Conservation (phyloP, 1,284 basidiomycete species). For the Tylopilus sp. region DNA sequence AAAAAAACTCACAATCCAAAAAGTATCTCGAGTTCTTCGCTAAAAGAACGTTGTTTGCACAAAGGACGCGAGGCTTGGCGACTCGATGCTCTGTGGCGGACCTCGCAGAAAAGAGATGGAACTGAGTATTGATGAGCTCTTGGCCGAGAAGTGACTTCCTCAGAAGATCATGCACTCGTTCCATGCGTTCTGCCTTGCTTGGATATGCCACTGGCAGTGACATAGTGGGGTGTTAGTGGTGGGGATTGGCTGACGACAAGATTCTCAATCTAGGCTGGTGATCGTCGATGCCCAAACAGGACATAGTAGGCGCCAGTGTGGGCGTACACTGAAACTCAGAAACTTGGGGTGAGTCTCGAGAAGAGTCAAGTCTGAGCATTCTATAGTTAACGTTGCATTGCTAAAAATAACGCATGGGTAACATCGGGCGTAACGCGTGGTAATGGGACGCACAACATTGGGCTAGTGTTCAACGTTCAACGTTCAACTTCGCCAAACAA, state of each 20-base stretch:
- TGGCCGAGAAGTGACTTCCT: slow-evolving; percentile 39
- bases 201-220: slow-evolving; percentile 7
- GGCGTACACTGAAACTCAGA: too few relatives aligned
- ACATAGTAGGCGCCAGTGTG: too few relatives aligned
- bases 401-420: too few relatives aligned
- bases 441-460: too few relatives aligned
- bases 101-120: slow-evolving; percentile 40
- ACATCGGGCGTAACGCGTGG: too few relatives aligned
- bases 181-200: slow-evolving; percentile 14
- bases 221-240: not conserved
- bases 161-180: slow-evolving; percentile 36
- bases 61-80: slow-evolving; percentile 31
- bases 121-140: slow-evolving; percentile 41
- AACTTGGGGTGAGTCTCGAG: too few relatives aligned
- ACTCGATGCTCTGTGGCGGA: slow-evolving; percentile 21
- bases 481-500: too few relatives aligned
- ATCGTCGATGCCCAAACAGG: too few relatives aligned
- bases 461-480: too few relatives aligned
- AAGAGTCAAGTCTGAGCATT: too few relatives aligned
- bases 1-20: slow-evolving; percentile 24
- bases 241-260: not conserved
- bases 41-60: slow-evolving; percentile 35
- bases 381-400: too few relatives aligned
- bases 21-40: slow-evolving; percentile 38
- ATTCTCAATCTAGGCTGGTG: not conserved